Percentiles rank a stretch among this genome's conserved stretches.
phyloP scores from a whole-genome alignment of 352 stramenopile species.

The Thalassiosira livingstoniorum region DNA sequence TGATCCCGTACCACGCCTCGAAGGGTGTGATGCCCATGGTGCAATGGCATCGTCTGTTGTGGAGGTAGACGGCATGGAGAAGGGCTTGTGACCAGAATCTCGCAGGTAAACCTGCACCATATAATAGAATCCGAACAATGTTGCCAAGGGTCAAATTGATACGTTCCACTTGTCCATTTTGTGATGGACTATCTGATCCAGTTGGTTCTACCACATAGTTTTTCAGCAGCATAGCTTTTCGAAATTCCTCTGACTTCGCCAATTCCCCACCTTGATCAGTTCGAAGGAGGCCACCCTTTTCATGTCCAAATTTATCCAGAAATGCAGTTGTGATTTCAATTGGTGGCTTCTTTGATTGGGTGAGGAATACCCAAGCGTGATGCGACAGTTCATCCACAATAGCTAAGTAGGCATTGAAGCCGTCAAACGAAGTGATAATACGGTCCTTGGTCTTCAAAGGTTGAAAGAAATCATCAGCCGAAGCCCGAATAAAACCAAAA shows the following conservation, averaged over 20 bases:
- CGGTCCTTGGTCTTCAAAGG: conserved; percentile 1
- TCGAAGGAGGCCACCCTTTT: background rate
- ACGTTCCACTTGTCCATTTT: no score
- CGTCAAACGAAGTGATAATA: conserved; percentile 18
- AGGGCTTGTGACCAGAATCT: no score
- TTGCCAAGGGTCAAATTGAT: no score
- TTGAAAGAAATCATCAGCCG: background rate
- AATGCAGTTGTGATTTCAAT: background rate
- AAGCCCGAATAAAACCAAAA: conserved; percentile 22
- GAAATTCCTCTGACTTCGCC: background rate
- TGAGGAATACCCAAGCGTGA: background rate
- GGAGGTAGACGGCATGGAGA: no score
- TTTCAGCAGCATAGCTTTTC: background rate
- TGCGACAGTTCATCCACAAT: conserved; percentile 20
- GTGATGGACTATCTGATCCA: no score
- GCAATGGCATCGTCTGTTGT: background rate
- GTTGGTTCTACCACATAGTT: background rate
- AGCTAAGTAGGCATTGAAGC: conserved; percentile 3
- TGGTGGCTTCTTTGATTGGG: background rate
- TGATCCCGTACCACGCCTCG: conserved; percentile 6
- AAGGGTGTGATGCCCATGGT: conserved; percentile 25
- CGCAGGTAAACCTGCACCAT: no score
- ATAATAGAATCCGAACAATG: no score
- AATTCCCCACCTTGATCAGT: background rate
- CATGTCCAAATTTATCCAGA: background rate